Evolutionary conservation across 2,329 filamentous ascomycete genomes (phyloP).

Genomic region (Didymella pomorum): DNA sequence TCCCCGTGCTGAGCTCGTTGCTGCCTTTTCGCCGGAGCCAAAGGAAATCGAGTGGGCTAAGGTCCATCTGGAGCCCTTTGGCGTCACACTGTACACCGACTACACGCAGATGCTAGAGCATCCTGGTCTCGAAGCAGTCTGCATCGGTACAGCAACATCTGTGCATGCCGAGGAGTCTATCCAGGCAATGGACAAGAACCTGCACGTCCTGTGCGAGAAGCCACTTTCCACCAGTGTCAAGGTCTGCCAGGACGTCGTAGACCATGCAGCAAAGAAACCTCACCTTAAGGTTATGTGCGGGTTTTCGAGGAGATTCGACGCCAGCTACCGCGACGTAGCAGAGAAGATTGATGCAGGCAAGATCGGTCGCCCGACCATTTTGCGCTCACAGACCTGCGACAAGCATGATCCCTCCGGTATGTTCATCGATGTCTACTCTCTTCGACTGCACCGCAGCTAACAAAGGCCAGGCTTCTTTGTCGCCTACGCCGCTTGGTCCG

Average conservation of each 20-base stretch:
- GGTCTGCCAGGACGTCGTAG: not conserved
- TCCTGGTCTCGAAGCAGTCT: not conserved
- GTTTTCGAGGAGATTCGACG: not conserved
- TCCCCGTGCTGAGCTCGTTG: conserved; percentile 56
- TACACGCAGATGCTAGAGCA: not conserved
- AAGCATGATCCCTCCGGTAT: conserved; percentile 64
- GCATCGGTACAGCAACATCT: not conserved
- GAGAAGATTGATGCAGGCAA: conserved; percentile 61
- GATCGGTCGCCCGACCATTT: conserved; percentile 67
- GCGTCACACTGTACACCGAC: not conserved
- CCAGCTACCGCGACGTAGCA: conserved; percentile 23
- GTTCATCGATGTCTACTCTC: conserved; percentile 58
- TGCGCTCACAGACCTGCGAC: conserved; percentile 73
- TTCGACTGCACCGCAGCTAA: not conserved
- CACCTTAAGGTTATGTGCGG: not conserved
- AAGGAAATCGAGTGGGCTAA: conserved; percentile 45
- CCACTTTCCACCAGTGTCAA: not conserved
- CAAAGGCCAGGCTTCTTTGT: conserved; percentile 66
- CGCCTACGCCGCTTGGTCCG: conserved; percentile 69
- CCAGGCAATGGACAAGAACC: not conserved
- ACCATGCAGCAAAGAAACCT: not conserved
- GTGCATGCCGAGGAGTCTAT: not conserved
- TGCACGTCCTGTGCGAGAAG: not conserved
- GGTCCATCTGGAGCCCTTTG: not conserved
- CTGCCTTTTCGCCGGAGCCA: conserved; percentile 56